phyloP scores from a whole-genome alignment of 2,329 filamentous ascomycete species.

The Atkinsonella texensis region DNA sequence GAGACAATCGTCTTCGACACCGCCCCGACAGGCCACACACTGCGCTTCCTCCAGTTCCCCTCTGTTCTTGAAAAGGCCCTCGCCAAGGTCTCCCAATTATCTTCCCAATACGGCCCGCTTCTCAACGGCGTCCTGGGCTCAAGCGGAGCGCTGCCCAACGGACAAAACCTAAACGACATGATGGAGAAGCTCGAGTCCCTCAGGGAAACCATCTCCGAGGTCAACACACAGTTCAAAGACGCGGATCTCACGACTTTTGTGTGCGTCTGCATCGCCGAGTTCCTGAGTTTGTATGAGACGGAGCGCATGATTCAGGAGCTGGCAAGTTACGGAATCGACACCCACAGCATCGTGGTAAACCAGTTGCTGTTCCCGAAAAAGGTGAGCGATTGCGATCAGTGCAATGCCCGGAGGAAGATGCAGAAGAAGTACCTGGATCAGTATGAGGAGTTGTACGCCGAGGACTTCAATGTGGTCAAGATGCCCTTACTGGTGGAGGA shows the following conservation, averaged over 20 bases:
- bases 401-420: slow-evolving; percentile 90
- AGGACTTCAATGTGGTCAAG: slow-evolving; percentile 92
- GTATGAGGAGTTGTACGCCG: slow-evolving; percentile 96
- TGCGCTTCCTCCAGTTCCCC: slow-evolving; percentile 97
- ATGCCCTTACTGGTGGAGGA: slow-evolving; percentile 96
- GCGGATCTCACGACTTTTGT: slow-evolving; percentile 92
- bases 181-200: slow-evolving; percentile 90
- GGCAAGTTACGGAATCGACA: slow-evolving; percentile 85
- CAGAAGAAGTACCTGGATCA: slow-evolving; percentile 99
- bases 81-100: slow-evolving; percentile 92
- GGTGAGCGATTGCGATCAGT: slow-evolving; percentile 83
- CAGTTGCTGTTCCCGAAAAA: slow-evolving; percentile 88
- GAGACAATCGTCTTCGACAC: slow-evolving; percentile 99
- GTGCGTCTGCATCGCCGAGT: slow-evolving; percentile 96
- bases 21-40: slow-evolving; percentile 91
- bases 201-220: slow-evolving; percentile 84
- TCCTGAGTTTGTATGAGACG: slow-evolving; percentile 92
- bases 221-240: slow-evolving; percentile 98
- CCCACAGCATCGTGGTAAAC: slow-evolving; percentile 95
- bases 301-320: slow-evolving; percentile 99
- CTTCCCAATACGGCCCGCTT: slow-evolving; percentile 88
- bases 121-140: slow-evolving; percentile 84
- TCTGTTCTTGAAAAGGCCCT: slow-evolving; percentile 96
- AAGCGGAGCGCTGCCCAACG: slow-evolving; percentile 66
- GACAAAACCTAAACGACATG: slow-evolving; percentile 85